A percentile compares a stretch with the other conserved stretches of the same genome.
phyloP scores from a whole-genome alignment of 2,329 filamentous ascomycete genomes.

The Fusarium camptoceras region DNA sequence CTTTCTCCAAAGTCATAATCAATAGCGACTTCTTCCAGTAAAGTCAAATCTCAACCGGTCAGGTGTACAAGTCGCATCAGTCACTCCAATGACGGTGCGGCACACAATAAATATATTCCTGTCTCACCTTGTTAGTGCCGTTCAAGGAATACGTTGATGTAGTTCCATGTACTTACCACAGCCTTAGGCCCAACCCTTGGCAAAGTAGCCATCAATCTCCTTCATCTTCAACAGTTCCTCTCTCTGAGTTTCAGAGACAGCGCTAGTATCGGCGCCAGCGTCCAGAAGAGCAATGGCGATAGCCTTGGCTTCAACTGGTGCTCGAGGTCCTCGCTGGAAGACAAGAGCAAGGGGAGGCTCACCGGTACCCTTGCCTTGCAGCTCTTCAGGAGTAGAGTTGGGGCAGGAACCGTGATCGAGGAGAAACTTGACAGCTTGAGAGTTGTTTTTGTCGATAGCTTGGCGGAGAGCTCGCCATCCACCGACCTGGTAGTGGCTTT shows the following conservation, averaged over 20 bases:
- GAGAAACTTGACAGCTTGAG: background rate
- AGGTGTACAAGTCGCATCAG: too few relatives aligned
- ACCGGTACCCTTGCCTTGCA: rapidly evolving
- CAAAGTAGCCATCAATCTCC: background rate
- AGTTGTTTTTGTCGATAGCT: background rate
- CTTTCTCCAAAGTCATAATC: too few relatives aligned
- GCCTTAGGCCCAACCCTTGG: background rate
- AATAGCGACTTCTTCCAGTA: too few relatives aligned
- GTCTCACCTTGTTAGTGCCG: too few relatives aligned
- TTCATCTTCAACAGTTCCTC: background rate
- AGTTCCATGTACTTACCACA: background rate
- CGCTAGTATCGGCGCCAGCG: background rate
- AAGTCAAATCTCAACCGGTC: too few relatives aligned
- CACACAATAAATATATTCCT: too few relatives aligned
- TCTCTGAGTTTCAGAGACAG: too few relatives aligned
- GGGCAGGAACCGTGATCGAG: background rate
- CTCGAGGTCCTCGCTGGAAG: background rate
- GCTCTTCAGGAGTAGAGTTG: background rate
- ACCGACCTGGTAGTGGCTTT: background rate
- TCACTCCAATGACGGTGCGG: too few relatives aligned
- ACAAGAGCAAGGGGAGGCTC: background rate
- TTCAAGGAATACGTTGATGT: too few relatives aligned
- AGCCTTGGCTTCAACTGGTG: too few relatives aligned
- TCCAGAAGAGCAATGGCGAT: background rate
- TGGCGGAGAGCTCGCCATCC: background rate